Evolutionary conservation across 495 filamentous ascomycete genomes (phyloP).

Genomic region (Hypoxylon fuscum): DNA sequence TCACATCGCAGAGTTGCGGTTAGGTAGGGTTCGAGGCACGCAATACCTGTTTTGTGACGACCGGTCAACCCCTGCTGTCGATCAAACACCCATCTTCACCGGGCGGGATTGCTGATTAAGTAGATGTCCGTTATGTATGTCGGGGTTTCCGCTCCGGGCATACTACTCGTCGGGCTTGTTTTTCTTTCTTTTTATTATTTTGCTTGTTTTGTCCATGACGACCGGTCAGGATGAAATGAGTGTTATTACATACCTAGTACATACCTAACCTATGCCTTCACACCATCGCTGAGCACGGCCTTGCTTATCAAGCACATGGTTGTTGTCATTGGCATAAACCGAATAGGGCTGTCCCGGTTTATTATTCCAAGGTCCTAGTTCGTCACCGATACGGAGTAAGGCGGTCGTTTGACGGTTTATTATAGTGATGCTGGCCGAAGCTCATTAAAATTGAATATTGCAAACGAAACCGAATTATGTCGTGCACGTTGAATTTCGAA

Average conservation of each 20-base stretch:
- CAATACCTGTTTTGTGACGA: not conserved
- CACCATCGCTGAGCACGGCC: no score
- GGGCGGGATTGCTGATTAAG: constrained; percentile 10
- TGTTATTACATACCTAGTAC: not conserved
- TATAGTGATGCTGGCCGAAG: not conserved
- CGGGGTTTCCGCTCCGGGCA: constrained; percentile 1
- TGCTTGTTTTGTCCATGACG: not conserved
- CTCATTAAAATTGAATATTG: not conserved
- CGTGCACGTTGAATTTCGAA: no score
- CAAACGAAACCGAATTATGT: no score
- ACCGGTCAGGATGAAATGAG: not conserved
- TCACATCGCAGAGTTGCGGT: not conserved
- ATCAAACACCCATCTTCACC: constrained; percentile 30
- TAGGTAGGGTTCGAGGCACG: not conserved
- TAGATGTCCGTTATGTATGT: constrained; percentile 14
- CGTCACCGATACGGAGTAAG: no score
- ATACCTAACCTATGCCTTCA: not conserved
- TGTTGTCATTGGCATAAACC: no score
- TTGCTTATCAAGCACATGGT: no score
- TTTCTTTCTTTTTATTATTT: not conserved
- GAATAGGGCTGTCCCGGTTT: no score
- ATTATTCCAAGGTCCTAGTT: no score
- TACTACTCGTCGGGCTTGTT: not conserved
- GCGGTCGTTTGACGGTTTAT: not conserved
- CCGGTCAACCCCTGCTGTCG: constrained; percentile 18